Conservation (phyloP, 148 eudicot genomes). For the Rhododendron griersonianum region DNA sequence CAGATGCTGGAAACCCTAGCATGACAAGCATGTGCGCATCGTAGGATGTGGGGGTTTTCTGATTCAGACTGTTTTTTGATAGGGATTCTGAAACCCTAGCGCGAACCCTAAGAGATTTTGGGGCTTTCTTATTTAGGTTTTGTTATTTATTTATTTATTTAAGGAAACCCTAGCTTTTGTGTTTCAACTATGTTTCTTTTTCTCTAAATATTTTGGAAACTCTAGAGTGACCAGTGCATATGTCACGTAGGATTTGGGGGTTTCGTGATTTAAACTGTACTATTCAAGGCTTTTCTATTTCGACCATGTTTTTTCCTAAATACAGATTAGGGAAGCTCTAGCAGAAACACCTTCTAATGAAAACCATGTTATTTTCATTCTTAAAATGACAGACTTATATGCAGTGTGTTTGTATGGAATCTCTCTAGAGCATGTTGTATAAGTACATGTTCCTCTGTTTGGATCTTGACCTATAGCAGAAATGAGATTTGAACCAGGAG, state of each 20-base stretch:
- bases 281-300: too few relatives aligned
- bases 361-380: too few relatives aligned
- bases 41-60: neutral
- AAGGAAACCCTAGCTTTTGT: neutral
- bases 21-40: neutral
- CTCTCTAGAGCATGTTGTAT: neutral
- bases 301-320: too few relatives aligned
- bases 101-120: neutral
- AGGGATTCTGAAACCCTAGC: neutral
- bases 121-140: neutral
- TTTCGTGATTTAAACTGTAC: neutral
- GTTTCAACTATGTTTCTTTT: neutral
- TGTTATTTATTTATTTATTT: too few relatives aligned
- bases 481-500: neutral
- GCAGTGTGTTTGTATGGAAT: neutral
- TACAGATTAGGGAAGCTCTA: neutral
- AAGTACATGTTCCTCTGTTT: neutral
- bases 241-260: neutral
- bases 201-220: neutral
- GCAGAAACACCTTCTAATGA: neutral
- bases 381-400: neutral
- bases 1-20: neutral
- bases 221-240: neutral
- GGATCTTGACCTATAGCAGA: neutral
- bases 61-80: neutral